These are phyloP conservation scores for Periglandula ipomoeae DNA, from an alignment of 2,329 filamentous ascomycete genomes.

Conservation along the genomic window DNA sequence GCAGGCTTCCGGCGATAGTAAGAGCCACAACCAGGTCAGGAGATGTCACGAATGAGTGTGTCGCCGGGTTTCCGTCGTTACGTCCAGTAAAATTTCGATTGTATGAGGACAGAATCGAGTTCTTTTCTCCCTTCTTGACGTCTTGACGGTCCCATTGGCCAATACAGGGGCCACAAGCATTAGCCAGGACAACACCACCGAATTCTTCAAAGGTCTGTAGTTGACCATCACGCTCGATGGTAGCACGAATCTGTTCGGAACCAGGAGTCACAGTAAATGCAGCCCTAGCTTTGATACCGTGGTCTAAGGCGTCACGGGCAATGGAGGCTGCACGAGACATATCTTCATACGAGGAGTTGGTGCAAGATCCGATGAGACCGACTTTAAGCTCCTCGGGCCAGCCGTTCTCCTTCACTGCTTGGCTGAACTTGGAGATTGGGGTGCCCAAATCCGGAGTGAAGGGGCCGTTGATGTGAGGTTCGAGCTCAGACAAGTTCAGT, in stretches of 20 bases:
- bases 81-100: constrained; percentile 99
- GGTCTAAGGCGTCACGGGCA: constrained; percentile 79
- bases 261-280: constrained; percentile 93
- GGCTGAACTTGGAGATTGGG: constrained; percentile 94
- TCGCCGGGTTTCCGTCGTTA: constrained; percentile 92
- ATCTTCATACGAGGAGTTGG: constrained; percentile 78
- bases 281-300: constrained; percentile 89
- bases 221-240: constrained; percentile 83
- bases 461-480: constrained; percentile 97
- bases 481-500: constrained; percentile 88
- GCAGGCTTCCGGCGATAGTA: constrained; percentile 71
- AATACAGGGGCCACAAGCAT: constrained; percentile 88
- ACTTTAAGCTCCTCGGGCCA: constrained; percentile 98
- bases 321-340: constrained; percentile 92
- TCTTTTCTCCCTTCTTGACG: constrained; percentile 88
- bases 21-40: constrained; percentile 84
- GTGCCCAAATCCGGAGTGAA: constrained; percentile 98
- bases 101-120: constrained; percentile 98
- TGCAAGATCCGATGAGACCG: constrained; percentile 96
- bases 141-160: constrained; percentile 93
- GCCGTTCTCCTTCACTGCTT: constrained; percentile 85
- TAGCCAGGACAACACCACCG: constrained; percentile 87
- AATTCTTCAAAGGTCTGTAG: constrained; percentile 94
- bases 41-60: constrained; percentile 86
- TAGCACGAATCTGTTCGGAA: constrained; percentile 93